Base-by-base conservation (phyloP, 2,329 filamentous ascomycete genomes). In the Calonectria henricotiae region DNA sequence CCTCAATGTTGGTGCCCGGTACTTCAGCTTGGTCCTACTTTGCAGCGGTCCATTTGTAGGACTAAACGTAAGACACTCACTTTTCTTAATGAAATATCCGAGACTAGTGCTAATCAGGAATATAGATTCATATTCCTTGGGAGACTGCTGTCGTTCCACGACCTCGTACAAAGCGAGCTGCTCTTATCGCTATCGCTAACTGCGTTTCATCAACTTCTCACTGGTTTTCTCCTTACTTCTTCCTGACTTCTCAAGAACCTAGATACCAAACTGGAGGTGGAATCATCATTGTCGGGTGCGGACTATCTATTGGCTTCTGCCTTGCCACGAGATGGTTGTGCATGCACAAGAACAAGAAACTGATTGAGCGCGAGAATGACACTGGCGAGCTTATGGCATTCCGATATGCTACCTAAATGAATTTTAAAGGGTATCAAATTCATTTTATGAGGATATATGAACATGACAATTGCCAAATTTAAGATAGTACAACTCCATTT, bases 171-270 rank as follows among this genome's bases (percentile, higher is more conserved):
- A 84, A 84, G 75, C 79, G 80, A 46, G 82, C 82, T 0, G 82
- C 82, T 1, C 76, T 84, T 15, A 81, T 84, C 71, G 82, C 82
- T 6, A 83, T 83, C 68, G 82, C 82, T 13, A 83, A 84, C 60
- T 81, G 80, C 49, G 78, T 81, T 20, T 81, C 78, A 35, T 80
- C 81, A 20, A 75, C 79, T 15, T 81, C 79, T 5, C 82, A 84
- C 64, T 83, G 82, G 82, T 83, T 83, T 65, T 81, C 79, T 2
- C 82, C 82, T 0, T 83, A 83, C 68, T 83, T 84, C 62, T 78
- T 78, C 46, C 69, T 78, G 4, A 67, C 67, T 7, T 71, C 71
- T 41, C 75, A 78, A 61, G 76, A 76, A 27, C 77, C 76, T 9
- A 73, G 74, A 4, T 78, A 78, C 30, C 71, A 76, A 62, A 78